phyloP scores from a whole-genome alignment of 1,284 basidiomycete genomes.

The Ustilago trichophora region DNA sequence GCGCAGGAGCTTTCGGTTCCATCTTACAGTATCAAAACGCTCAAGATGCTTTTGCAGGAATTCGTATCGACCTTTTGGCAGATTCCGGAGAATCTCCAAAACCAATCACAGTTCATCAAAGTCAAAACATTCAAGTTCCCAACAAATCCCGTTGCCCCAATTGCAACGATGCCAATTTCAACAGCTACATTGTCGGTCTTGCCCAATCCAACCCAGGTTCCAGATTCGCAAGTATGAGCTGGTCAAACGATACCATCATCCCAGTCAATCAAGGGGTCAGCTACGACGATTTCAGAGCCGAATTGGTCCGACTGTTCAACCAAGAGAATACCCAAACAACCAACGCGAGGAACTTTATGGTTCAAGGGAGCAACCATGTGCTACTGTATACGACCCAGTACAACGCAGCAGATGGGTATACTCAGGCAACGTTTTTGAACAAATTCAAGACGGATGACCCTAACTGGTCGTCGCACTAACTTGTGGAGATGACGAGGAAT shows the following conservation, averaged over 20 bases:
- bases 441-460: constrained; percentile 33
- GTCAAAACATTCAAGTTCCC: constrained; percentile 25
- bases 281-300: constrained; percentile 4
- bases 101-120: constrained; percentile 6
- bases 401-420: constrained; percentile 21
- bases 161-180: constrained; percentile 30
- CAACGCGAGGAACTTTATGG: constrained; percentile 26
- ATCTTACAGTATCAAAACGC: constrained; percentile 34
- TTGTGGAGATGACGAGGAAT: too few relatives aligned
- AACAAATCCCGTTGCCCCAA: constrained; percentile 15
- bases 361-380: constrained; percentile 16
- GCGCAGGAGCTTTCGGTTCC: constrained; percentile 22
- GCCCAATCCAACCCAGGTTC: constrained; percentile 23
- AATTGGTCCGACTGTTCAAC: constrained; percentile 14
- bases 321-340: constrained; percentile 10
- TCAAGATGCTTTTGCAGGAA: constrained; percentile 14
- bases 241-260: constrained; percentile 25
- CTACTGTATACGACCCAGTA: constrained; percentile 18
- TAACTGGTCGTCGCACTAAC: constrained; percentile 23
- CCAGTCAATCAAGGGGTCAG: constrained; percentile 23
- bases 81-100: constrained; percentile 26
- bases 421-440: constrained; percentile 23
- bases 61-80: constrained; percentile 18
- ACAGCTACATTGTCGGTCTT: constrained; percentile 29
- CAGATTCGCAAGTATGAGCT: constrained; percentile 29